Evolutionary conservation across 495 filamentous ascomycete genomes (phyloP), one percentile per base, ranked within the genome.

Genomic region (Polyplosphaeria fusca): DNA sequence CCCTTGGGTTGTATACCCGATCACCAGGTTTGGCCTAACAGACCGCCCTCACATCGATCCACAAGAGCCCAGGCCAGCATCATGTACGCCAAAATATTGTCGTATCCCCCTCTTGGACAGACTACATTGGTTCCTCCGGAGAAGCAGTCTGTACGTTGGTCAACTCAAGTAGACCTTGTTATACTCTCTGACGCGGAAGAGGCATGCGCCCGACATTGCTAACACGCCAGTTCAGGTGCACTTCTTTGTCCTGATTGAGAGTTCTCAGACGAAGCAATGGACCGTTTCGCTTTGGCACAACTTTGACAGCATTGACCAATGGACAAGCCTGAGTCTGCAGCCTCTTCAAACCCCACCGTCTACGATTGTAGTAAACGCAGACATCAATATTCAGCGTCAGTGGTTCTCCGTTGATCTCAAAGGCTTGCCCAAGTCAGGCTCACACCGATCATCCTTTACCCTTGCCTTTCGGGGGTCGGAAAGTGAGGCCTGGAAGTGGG

Each of bases 271-370:
- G 5, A 77, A 85, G 58, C 54, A 70, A 35, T 94, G 87, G 86
- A 79, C 93, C 65, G 78, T 86, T 4, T 77, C 84, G 27, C 72
- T 95, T 1, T 95, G 89, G 89, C 82, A 91, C 63, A 86, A 87
- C 23, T 77, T 81, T 44, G 57, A 60, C 16, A 70, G 68, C 16
- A 19, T 23, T 16, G 56, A 62, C 4, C 61, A 76, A 27, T 86
- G 83, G 83, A 51, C 61, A 35, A 78, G 80, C 58, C 68, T 68
- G 19, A 38, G 51, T 14, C 68, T 85, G 18, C 53, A 76, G 40
- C 78, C 67, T 72, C 63, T 51, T 38, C 64, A 69, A n/a, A 64
- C 76, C 38, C 66, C 64, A 20, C 70, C 74, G 42, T 55, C 65
- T 38, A 64, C 58, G 60, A 37, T 59, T 25, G n/a, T 32, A 11